A percentile compares a stretch with the other conserved stretches of the same genome.
Evolutionary conservation across 2,329 filamentous ascomycete genomes (phyloP).

Genomic region (Pestalotiopsis fici): DNA sequence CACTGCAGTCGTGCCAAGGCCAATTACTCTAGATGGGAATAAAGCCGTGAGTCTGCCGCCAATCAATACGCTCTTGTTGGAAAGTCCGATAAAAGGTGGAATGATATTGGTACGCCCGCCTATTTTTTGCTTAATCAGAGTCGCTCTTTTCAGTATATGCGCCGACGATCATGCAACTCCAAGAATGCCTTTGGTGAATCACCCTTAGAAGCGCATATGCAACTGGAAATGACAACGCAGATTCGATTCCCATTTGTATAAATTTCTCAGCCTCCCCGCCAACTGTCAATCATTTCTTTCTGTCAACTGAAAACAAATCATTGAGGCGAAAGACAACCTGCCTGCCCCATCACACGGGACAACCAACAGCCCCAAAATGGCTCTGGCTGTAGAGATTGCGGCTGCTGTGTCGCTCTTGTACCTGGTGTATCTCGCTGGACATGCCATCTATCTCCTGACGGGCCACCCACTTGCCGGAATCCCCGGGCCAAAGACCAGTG

Average conservation of each 20-base stretch:
- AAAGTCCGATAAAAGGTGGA: neutral
- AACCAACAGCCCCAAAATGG: neutral
- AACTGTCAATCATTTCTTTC: neutral
- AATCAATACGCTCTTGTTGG: neutral
- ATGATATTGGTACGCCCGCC: neutral
- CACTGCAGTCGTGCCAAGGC: neutral
- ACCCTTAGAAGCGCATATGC: neutral
- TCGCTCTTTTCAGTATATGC: neutral
- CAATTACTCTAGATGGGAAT: neutral
- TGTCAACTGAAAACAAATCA: neutral
- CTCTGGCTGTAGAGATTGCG: neutral
- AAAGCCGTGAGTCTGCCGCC: neutral
- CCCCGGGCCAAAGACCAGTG: slow-evolving; percentile 19
- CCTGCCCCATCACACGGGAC: neutral
- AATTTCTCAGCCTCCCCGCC: neutral
- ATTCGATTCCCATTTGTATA: neutral
- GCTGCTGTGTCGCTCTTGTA: neutral
- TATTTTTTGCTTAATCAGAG: neutral
- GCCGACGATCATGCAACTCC: neutral
- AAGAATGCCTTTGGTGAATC: neutral
- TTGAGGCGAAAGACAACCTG: too few relatives aligned
- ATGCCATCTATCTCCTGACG: slow-evolving; percentile 19
- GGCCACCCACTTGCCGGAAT: slow-evolving; percentile 22
- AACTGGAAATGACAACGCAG: neutral
- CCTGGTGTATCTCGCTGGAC: slow-evolving; percentile 9